phyloP scores from a whole-genome alignment of 305 asterid genomes.

The Rubia peregrina region DNA sequence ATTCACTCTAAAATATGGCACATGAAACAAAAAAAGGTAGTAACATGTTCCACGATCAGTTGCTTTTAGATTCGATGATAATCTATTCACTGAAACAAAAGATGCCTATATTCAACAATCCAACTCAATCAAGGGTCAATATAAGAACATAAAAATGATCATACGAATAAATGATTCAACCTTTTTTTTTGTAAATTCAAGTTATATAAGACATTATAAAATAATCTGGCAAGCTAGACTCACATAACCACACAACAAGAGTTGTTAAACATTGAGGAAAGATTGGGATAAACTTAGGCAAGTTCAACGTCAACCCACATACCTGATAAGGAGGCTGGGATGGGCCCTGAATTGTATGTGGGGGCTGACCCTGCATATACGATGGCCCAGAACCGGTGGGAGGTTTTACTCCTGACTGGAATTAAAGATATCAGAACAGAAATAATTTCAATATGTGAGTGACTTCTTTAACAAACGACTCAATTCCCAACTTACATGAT shows the following conservation, averaged over 20 bases:
- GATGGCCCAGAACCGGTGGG: slow-evolving; percentile 60
- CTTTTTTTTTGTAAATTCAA: neutral
- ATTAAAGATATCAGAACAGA: slow-evolving; percentile 11
- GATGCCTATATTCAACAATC: neutral
- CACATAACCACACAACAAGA: neutral
- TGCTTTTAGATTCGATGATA: no score
- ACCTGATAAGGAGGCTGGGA: slow-evolving; percentile 72
- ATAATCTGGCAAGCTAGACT: neutral
- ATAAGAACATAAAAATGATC: neutral
- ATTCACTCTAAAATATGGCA: neutral
- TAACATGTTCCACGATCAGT: neutral
- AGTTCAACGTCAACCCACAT: slow-evolving; percentile 18
- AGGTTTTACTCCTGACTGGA: slow-evolving; percentile 65
- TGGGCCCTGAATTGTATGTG: slow-evolving; percentile 55
- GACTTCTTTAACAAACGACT: neutral
- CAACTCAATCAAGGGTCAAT: neutral
- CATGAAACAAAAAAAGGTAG: neutral
- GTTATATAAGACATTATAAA: neutral
- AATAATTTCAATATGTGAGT: slow-evolving; percentile 3
- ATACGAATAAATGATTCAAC: neutral
- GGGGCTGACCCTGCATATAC: slow-evolving; percentile 64
- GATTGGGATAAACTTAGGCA: neutral
- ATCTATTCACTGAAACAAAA: slow-evolving; percentile 5
- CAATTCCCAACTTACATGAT: slow-evolving; percentile 55
- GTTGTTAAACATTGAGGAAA: no score